Evolutionary conservation across 1,284 basidiomycete genomes (phyloP), one percentile per base, ranked within the genome.

Genomic region (Cryptococcus floricola): DNA sequence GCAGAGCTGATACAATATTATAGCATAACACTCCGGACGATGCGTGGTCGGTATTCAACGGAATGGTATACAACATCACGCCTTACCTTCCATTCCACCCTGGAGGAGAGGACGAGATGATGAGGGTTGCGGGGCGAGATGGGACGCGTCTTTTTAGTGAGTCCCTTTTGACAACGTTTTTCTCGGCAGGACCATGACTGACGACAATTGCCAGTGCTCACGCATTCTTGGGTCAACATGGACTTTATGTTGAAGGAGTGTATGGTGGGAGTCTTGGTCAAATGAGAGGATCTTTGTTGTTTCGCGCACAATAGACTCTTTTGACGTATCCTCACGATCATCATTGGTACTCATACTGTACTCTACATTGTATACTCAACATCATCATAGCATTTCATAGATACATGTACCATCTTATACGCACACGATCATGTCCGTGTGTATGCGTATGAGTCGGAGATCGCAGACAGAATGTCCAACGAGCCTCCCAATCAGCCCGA

Each of bases 61-160:
- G 93, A 48, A 94, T 90, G 71, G 93, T 98, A 23, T 98, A 98
- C 80, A 97, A 98, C 74, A 89, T 98, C 48, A 95, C 93, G 2
- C 85, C 89, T 0, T 98, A 98, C 75, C 76, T 97, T 6, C 81
- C 86, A 1, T 98, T 88, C 68, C 96, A 98, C 72, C 95, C 95
- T 0, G 95, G 95, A 12, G 96, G 95, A 7, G 90, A 88, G 76
- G 86, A 87, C 64, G 91, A 98, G 71, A 80, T 98, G 42, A 89
- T 98, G 90, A 84, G 95, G n/a, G 88, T 89, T 14, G 95, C 95
- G 5, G 95, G 96, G 1, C 81, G 92, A 56, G 96, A 98, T 71
- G 94, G 94, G 13, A 92, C 91, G 1, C 87, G 91, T 69, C 80
- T 98, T 23, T 98, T 98, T 69, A 89, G 93, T 95, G 74, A 70